phyloP scores from a whole-genome alignment of 2,329 filamentous ascomycete species.

The Calonectria hawksworthii region DNA sequence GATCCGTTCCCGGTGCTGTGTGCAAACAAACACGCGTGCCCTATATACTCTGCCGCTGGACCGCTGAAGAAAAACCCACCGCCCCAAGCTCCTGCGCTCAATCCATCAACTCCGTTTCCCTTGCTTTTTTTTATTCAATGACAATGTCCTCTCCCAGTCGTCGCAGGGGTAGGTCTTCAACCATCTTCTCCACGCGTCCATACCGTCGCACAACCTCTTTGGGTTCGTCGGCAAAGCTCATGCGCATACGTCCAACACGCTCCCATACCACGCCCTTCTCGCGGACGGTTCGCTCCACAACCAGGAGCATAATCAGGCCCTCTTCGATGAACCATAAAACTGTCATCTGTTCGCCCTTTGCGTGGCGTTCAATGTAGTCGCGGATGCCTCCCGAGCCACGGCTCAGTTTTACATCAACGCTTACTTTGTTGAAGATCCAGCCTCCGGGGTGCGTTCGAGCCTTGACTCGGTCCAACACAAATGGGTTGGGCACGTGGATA shows the following conservation, averaged over 20 bases:
- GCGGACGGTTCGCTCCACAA: constrained; percentile 46
- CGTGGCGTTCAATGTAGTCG: constrained; percentile 52
- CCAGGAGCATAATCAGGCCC: constrained; percentile 50
- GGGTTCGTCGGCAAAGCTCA: constrained; percentile 51
- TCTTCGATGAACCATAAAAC: constrained; percentile 54
- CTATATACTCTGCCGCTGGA: constrained; percentile 5
- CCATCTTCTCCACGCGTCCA: constrained; percentile 49
- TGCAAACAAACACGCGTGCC: not conserved
- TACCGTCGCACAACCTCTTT: constrained; percentile 50
- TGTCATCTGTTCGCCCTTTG: constrained; percentile 53
- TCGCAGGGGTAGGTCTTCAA: constrained; percentile 50
- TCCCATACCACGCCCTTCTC: constrained; percentile 46
- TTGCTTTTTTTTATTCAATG: constrained; percentile 45
- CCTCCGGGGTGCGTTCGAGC: constrained; percentile 48
- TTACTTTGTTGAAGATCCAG: constrained; percentile 54
- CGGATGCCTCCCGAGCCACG: constrained; percentile 46
- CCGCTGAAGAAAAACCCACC: not conserved
- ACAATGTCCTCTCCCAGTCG: constrained; percentile 51
- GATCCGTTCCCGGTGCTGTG: not conserved
- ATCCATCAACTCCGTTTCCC: not conserved
- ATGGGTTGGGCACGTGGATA: constrained; percentile 50
- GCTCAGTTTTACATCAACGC: constrained; percentile 51
- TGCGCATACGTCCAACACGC: constrained; percentile 52
- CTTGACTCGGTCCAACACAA: constrained; percentile 53
- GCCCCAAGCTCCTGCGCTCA: constrained; percentile 1